These are phyloP conservation scores for Blastomyces silverae DNA, from an alignment of 2,329 filamentous ascomycete genomes.

Conservation along the genomic window DNA sequence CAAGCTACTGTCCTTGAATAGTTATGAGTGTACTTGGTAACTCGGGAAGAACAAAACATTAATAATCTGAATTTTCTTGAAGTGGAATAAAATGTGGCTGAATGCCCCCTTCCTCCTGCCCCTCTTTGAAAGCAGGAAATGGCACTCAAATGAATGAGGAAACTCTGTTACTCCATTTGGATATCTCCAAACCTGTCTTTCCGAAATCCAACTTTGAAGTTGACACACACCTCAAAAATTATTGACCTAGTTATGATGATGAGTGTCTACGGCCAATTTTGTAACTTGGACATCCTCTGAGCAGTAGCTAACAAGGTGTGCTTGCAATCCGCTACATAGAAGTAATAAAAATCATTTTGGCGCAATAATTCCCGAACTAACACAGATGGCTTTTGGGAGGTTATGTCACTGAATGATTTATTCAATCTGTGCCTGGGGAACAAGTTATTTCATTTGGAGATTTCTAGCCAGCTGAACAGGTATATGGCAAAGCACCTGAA, in stretches of 20 bases:
- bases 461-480: not conserved
- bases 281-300: not conserved
- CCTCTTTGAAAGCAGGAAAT: too few species aligned
- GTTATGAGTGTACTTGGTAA: too few species aligned
- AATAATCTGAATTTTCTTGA: too few species aligned
- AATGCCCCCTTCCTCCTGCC: too few species aligned
- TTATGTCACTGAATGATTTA: not conserved
- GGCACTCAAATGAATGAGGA: too few species aligned
- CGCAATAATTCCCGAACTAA: not conserved
- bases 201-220: not conserved
- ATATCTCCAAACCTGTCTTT: not conserved
- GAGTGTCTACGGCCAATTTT: conserved; percentile 3
- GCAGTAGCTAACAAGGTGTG: conserved; percentile 1
- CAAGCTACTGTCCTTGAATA: too few species aligned
- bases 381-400: not conserved
- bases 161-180: too few species aligned
- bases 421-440: not conserved
- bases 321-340: too few species aligned
- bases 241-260: not conserved
- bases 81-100: too few species aligned
- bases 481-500: not conserved
- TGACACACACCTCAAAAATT: not conserved
- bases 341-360: not conserved
- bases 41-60: too few species aligned
- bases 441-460: not conserved